Evolutionary conservation across 2,329 filamentous ascomycete genomes (phyloP).

Genomic region (Paradendryphiella salina): DNA sequence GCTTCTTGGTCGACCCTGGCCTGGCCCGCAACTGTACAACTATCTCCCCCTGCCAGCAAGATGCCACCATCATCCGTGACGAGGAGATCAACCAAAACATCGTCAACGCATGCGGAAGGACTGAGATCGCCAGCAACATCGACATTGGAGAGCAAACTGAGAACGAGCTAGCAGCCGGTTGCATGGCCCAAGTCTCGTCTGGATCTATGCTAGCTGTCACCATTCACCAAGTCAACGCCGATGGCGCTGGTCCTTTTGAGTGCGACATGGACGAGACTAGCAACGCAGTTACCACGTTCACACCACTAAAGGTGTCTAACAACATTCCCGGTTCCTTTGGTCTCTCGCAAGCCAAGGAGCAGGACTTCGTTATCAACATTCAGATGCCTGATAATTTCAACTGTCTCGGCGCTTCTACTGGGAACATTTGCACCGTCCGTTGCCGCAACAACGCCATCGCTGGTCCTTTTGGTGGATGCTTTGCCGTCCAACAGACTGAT

Average conservation of each 20-base stretch:
- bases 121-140: slow-evolving; percentile 45
- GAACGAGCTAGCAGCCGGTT: slow-evolving; percentile 39
- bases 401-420: slow-evolving; percentile 57
- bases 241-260: slow-evolving; percentile 66
- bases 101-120: slow-evolving; percentile 45
- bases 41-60: slow-evolving; percentile 46
- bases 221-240: slow-evolving; percentile 64
- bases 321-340: slow-evolving; percentile 64
- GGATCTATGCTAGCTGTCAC: slow-evolving; percentile 40
- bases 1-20: slow-evolving; percentile 40
- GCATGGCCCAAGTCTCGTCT: slow-evolving; percentile 33
- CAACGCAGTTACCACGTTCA: slow-evolving; percentile 49
- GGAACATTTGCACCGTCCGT: slow-evolving; percentile 65
- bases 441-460: slow-evolving; percentile 64
- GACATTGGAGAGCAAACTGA: slow-evolving; percentile 47
- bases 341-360: slow-evolving; percentile 59
- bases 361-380: slow-evolving; percentile 62
- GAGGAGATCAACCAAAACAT: slow-evolving; percentile 46
- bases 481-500: slow-evolving; percentile 62
- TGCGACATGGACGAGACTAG: slow-evolving; percentile 66
- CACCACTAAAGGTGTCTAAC: slow-evolving; percentile 59
- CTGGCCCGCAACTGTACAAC: slow-evolving; percentile 46
- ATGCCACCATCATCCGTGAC: slow-evolving; percentile 45
- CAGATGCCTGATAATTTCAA: slow-evolving; percentile 60
- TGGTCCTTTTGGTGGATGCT: slow-evolving; percentile 66